These are phyloP conservation scores for Trametes cingulata DNA, from an alignment of 768 basidiomycete genomes.

Conservation along the genomic window DNA sequence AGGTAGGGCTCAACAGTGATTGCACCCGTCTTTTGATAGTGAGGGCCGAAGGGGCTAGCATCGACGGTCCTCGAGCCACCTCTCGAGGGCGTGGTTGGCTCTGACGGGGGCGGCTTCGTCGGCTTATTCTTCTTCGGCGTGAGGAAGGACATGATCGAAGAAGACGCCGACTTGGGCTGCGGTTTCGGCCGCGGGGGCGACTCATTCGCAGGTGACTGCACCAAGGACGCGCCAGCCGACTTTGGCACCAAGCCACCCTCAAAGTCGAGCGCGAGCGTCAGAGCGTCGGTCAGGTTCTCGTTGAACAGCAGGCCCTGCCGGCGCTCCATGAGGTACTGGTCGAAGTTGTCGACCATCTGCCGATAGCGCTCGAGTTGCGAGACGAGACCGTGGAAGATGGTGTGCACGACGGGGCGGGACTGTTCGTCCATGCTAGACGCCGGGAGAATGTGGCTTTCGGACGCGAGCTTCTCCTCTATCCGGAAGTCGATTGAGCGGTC, in stretches of 20 bases:
- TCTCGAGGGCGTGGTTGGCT: constrained; percentile 49
- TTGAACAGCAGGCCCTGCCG: constrained; percentile 88
- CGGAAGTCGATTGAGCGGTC: constrained; percentile 80
- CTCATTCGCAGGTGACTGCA: constrained; percentile 28
- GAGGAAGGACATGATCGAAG: constrained; percentile 73
- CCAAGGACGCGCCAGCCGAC: constrained; percentile 27
- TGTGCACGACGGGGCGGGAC: constrained; percentile 76
- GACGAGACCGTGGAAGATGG: constrained; percentile 79
- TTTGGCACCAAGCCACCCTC: constrained; percentile 34
- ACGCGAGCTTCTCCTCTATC: constrained; percentile 64
- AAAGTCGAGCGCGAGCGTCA: constrained; percentile 71
- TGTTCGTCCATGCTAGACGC: constrained; percentile 70
- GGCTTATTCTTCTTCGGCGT: constrained; percentile 72
- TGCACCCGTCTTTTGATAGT: constrained; percentile 77
- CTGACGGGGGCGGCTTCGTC: constrained; percentile 36
- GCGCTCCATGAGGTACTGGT: constrained; percentile 80
- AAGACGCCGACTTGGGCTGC: constrained; percentile 52
- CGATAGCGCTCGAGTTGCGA: constrained; percentile 83
- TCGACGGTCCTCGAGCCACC: constrained; percentile 44
- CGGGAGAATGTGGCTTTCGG: constrained; percentile 58
- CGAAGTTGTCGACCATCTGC: constrained; percentile 72
- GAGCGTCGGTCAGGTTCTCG: constrained; percentile 88
- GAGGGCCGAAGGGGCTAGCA: constrained; percentile 79
- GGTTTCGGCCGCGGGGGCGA: constrained; percentile 32
- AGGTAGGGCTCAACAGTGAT: constrained; percentile 72